phyloP scores from a whole-genome alignment of 2,329 filamentous ascomycete genomes.

The Diaporthe eres region DNA sequence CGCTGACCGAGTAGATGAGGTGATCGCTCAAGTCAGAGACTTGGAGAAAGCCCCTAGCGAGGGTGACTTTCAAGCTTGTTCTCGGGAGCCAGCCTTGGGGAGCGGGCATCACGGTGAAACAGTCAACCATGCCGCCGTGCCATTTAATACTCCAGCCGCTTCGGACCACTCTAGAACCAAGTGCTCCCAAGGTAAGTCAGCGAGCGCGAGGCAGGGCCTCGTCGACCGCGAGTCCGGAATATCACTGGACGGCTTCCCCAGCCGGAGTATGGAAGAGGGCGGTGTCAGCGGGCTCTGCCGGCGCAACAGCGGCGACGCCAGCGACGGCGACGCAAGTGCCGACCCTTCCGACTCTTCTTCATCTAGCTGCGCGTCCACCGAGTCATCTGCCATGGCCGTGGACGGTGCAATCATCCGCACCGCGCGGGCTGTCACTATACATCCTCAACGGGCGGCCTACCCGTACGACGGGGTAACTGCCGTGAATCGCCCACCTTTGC shows the following conservation, averaged over 20 bases:
- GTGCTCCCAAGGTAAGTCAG: not conserved
- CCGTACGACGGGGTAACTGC: not conserved
- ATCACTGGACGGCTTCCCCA: constrained; percentile 4
- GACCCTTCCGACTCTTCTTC: not conserved
- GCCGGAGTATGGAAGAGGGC: not conserved
- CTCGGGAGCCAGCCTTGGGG: not conserved
- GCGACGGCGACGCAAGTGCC: no score
- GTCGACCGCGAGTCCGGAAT: not conserved
- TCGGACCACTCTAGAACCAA: fast-evolving
- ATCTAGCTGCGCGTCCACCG: not conserved
- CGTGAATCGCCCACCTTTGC: not conserved
- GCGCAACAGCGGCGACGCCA: not conserved
- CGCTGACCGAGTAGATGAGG: not conserved
- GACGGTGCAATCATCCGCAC: not conserved
- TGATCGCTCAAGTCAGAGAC: not conserved
- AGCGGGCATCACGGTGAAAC: not conserved
- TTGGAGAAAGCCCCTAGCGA: not conserved
- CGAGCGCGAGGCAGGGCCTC: not conserved
- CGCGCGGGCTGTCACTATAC: not conserved
- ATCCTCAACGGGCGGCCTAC: no score
- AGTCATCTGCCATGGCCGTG: not conserved
- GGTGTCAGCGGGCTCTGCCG: not conserved
- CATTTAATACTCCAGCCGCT: not conserved
- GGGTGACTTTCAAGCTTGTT: not conserved
- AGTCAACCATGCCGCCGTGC: no score